phyloP scores from a whole-genome alignment of 2,329 filamentous ascomycete species.

The Fonsecaea monophora region DNA sequence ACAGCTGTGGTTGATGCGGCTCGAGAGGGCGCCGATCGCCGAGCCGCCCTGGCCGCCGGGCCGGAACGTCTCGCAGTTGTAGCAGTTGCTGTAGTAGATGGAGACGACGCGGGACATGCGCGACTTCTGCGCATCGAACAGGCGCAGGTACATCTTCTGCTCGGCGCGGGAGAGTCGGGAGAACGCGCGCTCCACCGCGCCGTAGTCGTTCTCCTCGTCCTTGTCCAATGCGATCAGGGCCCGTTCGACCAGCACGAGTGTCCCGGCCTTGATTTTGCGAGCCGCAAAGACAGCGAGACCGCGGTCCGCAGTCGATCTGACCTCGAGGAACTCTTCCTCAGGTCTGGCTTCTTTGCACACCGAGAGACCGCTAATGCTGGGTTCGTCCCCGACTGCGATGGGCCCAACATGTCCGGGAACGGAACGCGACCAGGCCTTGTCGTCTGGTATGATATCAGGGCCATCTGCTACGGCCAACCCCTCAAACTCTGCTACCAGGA shows the following conservation, averaged over 20 bases:
- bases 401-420: not conserved
- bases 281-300: constrained; percentile 36
- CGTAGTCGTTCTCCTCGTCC: constrained; percentile 27
- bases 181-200: constrained; percentile 28
- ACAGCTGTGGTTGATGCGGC: constrained; percentile 38
- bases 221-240: constrained; percentile 34
- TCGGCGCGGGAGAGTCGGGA: constrained; percentile 16
- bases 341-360: constrained; percentile 62
- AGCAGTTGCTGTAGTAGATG: constrained; percentile 40
- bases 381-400: not conserved
- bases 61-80: constrained; percentile 33
- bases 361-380: not conserved
- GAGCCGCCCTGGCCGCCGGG: constrained; percentile 29
- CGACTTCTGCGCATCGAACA: constrained; percentile 38
- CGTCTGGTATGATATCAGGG: not conserved
- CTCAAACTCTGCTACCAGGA: not conserved
- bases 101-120: constrained; percentile 32
- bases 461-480: not conserved
- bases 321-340: constrained; percentile 59
- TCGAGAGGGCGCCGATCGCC: constrained; percentile 33
- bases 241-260: constrained; percentile 33
- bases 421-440: not conserved
- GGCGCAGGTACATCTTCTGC: constrained; percentile 29
- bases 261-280: constrained; percentile 38
- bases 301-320: constrained; percentile 32